phyloP scores from a whole-genome alignment of 2,329 filamentous ascomycete species.

The Amauroascus niger region DNA sequence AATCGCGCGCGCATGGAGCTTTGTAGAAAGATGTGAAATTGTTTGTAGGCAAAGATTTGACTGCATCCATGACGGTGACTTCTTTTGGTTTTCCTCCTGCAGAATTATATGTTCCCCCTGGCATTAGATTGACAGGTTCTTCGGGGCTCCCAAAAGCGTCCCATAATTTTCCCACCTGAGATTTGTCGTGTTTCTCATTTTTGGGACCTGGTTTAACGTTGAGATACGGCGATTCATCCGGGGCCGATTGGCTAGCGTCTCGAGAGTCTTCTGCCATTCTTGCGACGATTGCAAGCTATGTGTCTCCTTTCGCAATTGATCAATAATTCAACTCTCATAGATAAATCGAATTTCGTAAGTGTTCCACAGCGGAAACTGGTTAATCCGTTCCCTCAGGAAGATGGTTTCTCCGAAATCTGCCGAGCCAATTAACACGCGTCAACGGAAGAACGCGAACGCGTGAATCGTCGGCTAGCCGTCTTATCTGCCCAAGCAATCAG shows the following conservation, averaged over 20 bases:
- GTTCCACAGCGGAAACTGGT: background rate
- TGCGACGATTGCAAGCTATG: background rate
- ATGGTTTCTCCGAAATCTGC: constrained; percentile 7
- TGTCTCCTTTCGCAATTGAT: background rate
- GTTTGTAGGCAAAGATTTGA: constrained; percentile 40
- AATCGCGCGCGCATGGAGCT: constrained; percentile 73
- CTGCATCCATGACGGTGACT: constrained; percentile 33
- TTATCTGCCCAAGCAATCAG: background rate
- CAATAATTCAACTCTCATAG: background rate
- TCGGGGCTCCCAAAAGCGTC: constrained; percentile 40
- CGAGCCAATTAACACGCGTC: constrained; percentile 11
- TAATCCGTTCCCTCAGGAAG: background rate
- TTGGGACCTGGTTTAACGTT: constrained; percentile 19
- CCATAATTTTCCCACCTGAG: constrained; percentile 41
- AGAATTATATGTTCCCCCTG: constrained; percentile 50
- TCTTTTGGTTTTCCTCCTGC: constrained; percentile 46
- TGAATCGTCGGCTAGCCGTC: background rate
- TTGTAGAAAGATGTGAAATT: constrained; percentile 58
- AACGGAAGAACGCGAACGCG: constrained; percentile 7
- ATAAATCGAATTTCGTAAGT: background rate
- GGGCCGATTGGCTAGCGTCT: constrained; percentile 9
- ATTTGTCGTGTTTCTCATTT: constrained; percentile 37
- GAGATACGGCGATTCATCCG: constrained; percentile 1
- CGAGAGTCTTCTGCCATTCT: constrained; percentile 17
- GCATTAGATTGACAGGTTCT: constrained; percentile 46